Conservation (phyloP, 495 filamentous ascomycete species). For the Penicillium malachiteum region DNA sequence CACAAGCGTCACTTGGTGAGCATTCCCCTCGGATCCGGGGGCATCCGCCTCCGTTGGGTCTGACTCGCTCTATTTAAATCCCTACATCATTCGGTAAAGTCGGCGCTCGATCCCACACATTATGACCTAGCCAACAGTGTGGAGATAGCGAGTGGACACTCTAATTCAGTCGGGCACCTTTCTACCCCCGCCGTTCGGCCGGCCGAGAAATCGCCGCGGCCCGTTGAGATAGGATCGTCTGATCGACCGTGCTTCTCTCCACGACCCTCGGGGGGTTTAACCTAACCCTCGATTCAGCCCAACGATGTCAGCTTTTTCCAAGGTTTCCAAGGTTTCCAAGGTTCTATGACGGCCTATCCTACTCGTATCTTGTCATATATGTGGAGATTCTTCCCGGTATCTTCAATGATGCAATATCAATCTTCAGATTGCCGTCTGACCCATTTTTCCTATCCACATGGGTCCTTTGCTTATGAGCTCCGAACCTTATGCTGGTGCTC, state of each 20-base stretch:
- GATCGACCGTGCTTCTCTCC: conserved; percentile 3
- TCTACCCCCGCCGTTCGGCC: conserved; percentile 11
- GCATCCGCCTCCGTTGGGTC: background rate
- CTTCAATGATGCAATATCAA: too few relatives aligned
- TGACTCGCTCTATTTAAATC: too few relatives aligned
- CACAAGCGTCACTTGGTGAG: background rate
- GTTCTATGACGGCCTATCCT: too few relatives aligned
- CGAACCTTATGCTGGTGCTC: too few relatives aligned
- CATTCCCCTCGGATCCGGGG: background rate
- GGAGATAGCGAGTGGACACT: background rate
- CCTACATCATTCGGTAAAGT: too few relatives aligned
- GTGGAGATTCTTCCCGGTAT: too few relatives aligned
- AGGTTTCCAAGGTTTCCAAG: background rate
- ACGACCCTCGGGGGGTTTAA: background rate
- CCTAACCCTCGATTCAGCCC: background rate
- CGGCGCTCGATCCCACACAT: background rate
- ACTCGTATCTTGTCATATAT: too few relatives aligned
- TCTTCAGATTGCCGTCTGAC: too few relatives aligned
- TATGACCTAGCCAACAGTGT: background rate
- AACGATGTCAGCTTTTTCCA: background rate
- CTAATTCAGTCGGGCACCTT: too few relatives aligned
- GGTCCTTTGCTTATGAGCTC: too few relatives aligned
- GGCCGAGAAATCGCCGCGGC: conserved; percentile 22
- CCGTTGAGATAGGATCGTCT: conserved; percentile 4
- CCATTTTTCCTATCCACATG: too few relatives aligned